These are phyloP conservation scores for Diaporthe capsici DNA, from an alignment of 2,329 filamentous ascomycete genomes.

Conservation along the genomic window DNA sequence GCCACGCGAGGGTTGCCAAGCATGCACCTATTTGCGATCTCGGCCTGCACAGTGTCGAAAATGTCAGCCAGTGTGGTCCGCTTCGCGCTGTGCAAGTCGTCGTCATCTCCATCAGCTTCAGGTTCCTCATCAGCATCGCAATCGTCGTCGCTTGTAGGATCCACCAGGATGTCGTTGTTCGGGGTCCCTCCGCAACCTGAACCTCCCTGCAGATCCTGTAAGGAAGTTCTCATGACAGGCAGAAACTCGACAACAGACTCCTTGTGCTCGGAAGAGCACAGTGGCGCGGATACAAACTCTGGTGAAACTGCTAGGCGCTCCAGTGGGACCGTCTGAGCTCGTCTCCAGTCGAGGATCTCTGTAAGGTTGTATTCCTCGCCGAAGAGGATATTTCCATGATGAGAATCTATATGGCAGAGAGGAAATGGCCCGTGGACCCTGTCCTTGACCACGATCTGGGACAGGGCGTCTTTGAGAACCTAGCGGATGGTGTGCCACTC, in stretches of 20 bases:
- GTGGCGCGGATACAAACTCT: not conserved
- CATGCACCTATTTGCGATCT: not conserved
- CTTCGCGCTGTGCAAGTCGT: too few relatives aligned
- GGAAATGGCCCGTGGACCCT: conserved; percentile 51
- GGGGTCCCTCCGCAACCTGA: too few relatives aligned
- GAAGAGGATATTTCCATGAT: conserved; percentile 57
- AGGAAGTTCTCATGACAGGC: not conserved
- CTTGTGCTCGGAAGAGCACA: too few relatives aligned
- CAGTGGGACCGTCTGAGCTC: conserved; percentile 50
- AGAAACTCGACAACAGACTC: not conserved
- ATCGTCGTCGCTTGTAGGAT: not conserved
- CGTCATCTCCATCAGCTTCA: not conserved
- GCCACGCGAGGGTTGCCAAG: not conserved
- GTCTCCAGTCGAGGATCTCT: conserved; percentile 54
- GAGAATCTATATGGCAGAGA: conserved; percentile 52
- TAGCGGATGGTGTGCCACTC: not conserved
- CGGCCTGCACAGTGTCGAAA: not conserved
- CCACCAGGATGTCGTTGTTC: too few relatives aligned
- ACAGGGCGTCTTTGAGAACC: not conserved
- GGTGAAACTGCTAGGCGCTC: not conserved
- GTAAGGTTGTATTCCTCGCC: conserved; percentile 57
- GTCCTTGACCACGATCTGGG: conserved; percentile 2
- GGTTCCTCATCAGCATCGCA: not conserved
- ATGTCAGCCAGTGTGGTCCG: not conserved
- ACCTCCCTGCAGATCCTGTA: not conserved